Percentiles rank a stretch among this genome's conserved stretches.
phyloP scores from a whole-genome alignment of 2,329 filamentous ascomycete species.

The Mollisiaceae sp. region DNA sequence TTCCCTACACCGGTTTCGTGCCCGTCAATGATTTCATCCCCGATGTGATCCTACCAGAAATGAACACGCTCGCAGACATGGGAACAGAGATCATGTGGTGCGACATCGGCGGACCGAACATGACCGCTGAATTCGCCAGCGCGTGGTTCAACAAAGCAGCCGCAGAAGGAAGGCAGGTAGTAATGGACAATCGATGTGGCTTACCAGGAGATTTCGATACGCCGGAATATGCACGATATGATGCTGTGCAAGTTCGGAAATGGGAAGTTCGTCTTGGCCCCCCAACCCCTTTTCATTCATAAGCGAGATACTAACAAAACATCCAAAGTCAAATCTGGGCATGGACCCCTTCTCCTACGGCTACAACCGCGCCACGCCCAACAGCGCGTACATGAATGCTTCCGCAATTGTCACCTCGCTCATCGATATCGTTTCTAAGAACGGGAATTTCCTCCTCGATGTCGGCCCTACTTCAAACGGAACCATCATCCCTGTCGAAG shows the following conservation, averaged over 20 bases:
- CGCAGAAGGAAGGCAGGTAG: constrained; percentile 51
- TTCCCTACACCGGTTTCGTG: constrained; percentile 50
- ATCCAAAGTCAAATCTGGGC: constrained; percentile 51
- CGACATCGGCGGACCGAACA: constrained; percentile 49
- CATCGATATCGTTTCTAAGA: constrained; percentile 58
- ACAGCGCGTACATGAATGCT: constrained; percentile 56
- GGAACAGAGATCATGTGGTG: constrained; percentile 56
- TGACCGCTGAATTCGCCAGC: constrained; percentile 47
- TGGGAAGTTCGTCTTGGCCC: constrained; percentile 39
- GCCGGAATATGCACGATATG: constrained; percentile 59
- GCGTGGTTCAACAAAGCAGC: constrained; percentile 49
- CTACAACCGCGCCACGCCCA: constrained; percentile 59
- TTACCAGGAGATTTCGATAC: constrained; percentile 48
- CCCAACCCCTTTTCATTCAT: constrained; percentile 2
- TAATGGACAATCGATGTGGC: constrained; percentile 63
- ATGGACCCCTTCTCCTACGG: constrained; percentile 65
- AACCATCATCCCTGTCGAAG: constrained; percentile 54
- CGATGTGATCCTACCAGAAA: constrained; percentile 52
- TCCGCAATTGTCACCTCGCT: constrained; percentile 52
- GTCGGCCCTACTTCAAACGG: constrained; percentile 60
- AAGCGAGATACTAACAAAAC: not conserved
- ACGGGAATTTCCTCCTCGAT: constrained; percentile 61
- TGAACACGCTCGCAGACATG: constrained; percentile 50
- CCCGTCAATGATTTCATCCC: constrained; percentile 47
- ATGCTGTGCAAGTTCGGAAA: constrained; percentile 40